Percentiles rank a stretch among this genome's conserved stretches.
These are phyloP conservation scores for Solanum chiquidenum DNA, from an alignment of 257 asterid genomes.

Conservation along the genomic window DNA sequence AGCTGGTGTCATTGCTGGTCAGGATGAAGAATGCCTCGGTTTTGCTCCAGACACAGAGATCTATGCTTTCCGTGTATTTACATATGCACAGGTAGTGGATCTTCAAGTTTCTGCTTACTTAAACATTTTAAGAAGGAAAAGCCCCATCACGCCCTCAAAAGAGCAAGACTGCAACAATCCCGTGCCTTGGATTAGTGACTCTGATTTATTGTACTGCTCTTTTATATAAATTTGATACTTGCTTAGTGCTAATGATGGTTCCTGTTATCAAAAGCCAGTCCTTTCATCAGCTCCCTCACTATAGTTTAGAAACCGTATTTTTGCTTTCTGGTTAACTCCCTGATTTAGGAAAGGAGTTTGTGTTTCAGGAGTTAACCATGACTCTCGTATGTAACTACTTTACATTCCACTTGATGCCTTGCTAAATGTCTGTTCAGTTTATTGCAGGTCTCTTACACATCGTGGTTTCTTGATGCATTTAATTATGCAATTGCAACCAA, in stretches of 20 bases:
- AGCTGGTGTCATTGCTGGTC: constrained; percentile 94
- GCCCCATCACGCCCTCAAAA: not conserved
- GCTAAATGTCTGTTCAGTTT: constrained; percentile 46
- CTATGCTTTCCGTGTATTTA: constrained; percentile 90
- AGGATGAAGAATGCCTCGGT: constrained; percentile 89
- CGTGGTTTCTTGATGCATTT: constrained; percentile 99
- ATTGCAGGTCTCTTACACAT: constrained; percentile 97
- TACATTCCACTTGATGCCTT: too few species aligned
- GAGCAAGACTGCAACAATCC: not conserved
- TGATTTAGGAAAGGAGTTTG: too few species aligned
- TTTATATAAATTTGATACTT: not conserved
- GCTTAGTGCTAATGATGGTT: too few species aligned
- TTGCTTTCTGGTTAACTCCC: too few species aligned
- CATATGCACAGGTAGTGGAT: constrained; percentile 90
- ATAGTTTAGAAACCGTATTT: too few species aligned
- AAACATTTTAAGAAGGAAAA: not conserved
- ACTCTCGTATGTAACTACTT: too few species aligned
- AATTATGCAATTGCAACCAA: constrained; percentile 91
- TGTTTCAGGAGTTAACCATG: too few species aligned
- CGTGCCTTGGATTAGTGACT: not conserved
- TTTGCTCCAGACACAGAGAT: constrained; percentile 95
- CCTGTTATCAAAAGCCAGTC: too few species aligned
- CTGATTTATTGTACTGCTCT: not conserved
- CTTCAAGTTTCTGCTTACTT: not conserved
- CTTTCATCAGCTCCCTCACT: too few species aligned